phyloP scores from a whole-genome alignment of 2,329 filamentous ascomycete genomes.

The Stagonosporopsis vannaccii region DNA sequence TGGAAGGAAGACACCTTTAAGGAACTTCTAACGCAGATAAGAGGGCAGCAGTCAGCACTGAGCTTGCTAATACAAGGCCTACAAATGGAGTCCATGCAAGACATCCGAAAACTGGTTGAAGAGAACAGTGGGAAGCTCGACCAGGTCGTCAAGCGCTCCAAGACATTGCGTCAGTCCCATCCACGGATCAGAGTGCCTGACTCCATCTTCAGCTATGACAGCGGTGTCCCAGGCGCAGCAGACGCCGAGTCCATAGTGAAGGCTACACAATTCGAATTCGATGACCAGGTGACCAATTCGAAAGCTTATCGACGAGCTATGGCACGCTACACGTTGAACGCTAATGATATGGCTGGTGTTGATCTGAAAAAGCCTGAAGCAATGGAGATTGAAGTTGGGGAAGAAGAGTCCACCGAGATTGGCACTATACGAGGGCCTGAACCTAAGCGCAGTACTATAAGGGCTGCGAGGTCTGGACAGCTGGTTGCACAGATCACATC shows the following conservation, averaged over 20 bases:
- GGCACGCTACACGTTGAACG: constrained; percentile 25
- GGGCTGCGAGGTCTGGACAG: constrained; percentile 3
- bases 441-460: neutral
- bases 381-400: constrained; percentile 9
- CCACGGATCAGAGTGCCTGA: constrained; percentile 39
- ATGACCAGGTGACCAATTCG: constrained; percentile 43
- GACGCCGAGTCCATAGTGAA: constrained; percentile 30
- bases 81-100: constrained; percentile 47
- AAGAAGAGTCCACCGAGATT: constrained; percentile 23
- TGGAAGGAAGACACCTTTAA: constrained; percentile 47
- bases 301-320: constrained; percentile 43
- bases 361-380: neutral
- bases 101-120: constrained; percentile 40
- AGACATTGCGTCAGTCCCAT: constrained; percentile 35
- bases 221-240: constrained; percentile 2
- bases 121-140: constrained; percentile 40
- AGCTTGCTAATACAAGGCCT: constrained; percentile 43
- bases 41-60: constrained; percentile 44
- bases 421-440: constrained; percentile 13
- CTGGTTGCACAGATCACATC: constrained; percentile 7
- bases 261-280: constrained; percentile 41
- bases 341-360: neutral
- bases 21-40: constrained; percentile 44
- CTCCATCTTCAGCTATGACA: constrained; percentile 30
- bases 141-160: constrained; percentile 36